Evolutionary conservation across 495 filamentous ascomycete genomes (phyloP).

Genomic region (Penicillium fimorum): DNA sequence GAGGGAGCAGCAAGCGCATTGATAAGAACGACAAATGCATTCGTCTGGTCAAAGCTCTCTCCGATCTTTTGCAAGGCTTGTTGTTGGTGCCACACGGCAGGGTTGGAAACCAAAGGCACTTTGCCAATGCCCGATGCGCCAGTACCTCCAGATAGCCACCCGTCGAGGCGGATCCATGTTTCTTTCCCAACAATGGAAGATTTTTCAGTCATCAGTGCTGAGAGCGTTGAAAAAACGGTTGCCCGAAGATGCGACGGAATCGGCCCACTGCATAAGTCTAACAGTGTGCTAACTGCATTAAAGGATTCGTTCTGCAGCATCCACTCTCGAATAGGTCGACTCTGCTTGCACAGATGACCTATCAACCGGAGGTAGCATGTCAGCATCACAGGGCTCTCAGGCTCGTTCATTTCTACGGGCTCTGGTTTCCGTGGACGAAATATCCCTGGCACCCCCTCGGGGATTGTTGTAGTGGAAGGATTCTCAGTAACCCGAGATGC

Average conservation of each 20-base stretch:
- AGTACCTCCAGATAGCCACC: conserved; percentile 62
- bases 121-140: conserved; percentile 35
- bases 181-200: conserved; percentile 54
- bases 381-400: conserved; percentile 86
- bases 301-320: conserved; percentile 63
- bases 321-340: conserved; percentile 63
- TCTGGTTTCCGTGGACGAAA: conserved; percentile 62
- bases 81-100: conserved; percentile 49
- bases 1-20: conserved; percentile 64
- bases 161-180: conserved; percentile 71
- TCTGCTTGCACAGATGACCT: conserved; percentile 70
- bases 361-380: conserved; percentile 89
- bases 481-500: conserved; percentile 65
- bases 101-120: conserved; percentile 39
- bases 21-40: conserved; percentile 75
- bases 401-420: conserved; percentile 67
- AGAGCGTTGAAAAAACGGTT: conserved; percentile 67
- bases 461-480: conserved; percentile 44
- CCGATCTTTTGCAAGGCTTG: conserved; percentile 58
- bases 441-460: conserved; percentile 54
- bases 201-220: conserved; percentile 66
- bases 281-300: conserved; percentile 61
- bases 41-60: conserved; percentile 73
- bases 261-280: conserved; percentile 64
- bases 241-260: conserved; percentile 74